Evolutionary conservation across 257 asterid genomes (phyloP), one percentile per base, ranked within the genome.

Genomic region (Nicotiana obtusifolia): DNA sequence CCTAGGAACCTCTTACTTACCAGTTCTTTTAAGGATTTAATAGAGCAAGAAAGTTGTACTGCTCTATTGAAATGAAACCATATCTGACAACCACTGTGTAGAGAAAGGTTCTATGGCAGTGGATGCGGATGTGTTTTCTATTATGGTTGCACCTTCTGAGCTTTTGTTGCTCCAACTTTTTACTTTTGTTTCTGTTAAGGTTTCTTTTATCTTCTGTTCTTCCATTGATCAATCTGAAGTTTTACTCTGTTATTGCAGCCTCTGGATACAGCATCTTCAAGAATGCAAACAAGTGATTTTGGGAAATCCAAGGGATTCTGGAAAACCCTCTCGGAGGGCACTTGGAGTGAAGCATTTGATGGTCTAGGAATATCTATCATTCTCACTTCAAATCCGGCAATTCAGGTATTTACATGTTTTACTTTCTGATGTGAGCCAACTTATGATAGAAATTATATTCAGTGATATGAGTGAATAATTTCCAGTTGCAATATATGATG

Each of bases 261-360:
- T 33, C 93, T 95, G 78, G 99, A 95, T 81, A 93, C 99, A 69
- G 97, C 93, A 76, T 89, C 99, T 75, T 92, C 99, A n/a, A 93
- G 89, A 89, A 95, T 95, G 99, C 99, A 95, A 89, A 95, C 97
- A 9, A 92, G 98, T 83, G 93, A 88, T 0, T 95, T 95, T 82
- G 99, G 98, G 59, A 91, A 93, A 88, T 93, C 99, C 10, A 92
- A 90, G 86, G 97, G 99, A 82, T 86, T 95, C 20, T 88, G 91
- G 97, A 84, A 88, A 84, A 90, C 94, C 73, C 90, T 95, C 53
- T 86, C 97, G 3, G 98, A 91, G 88, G 90, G 94, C 76, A 91
- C 89, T n/a, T 95, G 98, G 97, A 78, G 84, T 26, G 97, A 93
- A 85, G 88, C 89, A 64, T 95, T 91, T 86, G 98, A 95, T 83